A percentile compares a stretch with the other conserved stretches of the same genome.
Conservation (phyloP, 495 filamentous ascomycete species). For the Tricharina praecox region DNA sequence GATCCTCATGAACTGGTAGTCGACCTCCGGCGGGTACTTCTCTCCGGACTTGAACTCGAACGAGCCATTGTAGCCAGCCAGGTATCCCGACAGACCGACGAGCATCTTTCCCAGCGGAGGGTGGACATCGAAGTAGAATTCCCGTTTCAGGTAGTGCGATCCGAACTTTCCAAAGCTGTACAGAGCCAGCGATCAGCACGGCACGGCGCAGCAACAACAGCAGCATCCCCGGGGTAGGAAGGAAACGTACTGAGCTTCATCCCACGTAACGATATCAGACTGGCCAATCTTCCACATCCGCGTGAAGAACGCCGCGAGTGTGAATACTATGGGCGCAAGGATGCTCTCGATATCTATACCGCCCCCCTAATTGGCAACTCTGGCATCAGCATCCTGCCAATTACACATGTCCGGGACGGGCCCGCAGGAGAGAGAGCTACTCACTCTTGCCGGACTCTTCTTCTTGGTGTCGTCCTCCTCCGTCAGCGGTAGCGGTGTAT, state of each 20-base stretch:
- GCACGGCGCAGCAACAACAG: background rate
- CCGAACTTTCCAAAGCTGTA: slow-evolving; percentile 94
- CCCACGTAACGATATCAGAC: slow-evolving; percentile 94
- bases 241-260: slow-evolving; percentile 75
- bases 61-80: slow-evolving; percentile 96
- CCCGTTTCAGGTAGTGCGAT: slow-evolving; percentile 93
- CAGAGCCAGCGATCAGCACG: slow-evolving; percentile 5
- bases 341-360: slow-evolving; percentile 44
- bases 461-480: slow-evolving; percentile 22
- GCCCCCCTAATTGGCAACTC: background rate
- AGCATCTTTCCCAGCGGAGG: slow-evolving; percentile 96
- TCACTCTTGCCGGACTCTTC: slow-evolving; percentile 7
- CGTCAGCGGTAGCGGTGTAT: background rate
- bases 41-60: slow-evolving; percentile 99
- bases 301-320: slow-evolving; percentile 77
- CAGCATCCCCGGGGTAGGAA: background rate
- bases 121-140: slow-evolving; percentile 99
- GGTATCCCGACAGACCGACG: slow-evolving; percentile 83
- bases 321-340: slow-evolving; percentile 77
- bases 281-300: slow-evolving; percentile 88
- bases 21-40: slow-evolving; percentile 76
- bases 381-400: background rate
- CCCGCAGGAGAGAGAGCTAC: background rate
- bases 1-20: slow-evolving; percentile 96
- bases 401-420: slow-evolving; percentile 4